Percentiles rank a stretch among this genome's conserved stretches.
phyloP scores from a whole-genome alignment of 2,329 filamentous ascomycete genomes.

The Xylaria sp. region DNA sequence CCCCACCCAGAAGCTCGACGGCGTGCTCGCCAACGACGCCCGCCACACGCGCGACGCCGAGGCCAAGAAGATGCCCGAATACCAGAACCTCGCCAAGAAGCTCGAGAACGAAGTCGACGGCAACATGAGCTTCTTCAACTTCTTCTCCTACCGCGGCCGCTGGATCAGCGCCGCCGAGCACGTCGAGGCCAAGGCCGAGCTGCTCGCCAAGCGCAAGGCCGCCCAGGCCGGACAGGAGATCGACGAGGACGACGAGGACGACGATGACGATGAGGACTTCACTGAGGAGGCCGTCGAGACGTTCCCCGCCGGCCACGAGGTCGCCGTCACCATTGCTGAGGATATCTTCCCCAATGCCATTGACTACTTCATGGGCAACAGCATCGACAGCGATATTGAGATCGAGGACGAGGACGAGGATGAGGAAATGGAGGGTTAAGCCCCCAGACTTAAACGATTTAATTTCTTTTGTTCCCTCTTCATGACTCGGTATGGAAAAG shows the following conservation, averaged over 20 bases:
- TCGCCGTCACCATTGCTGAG: constrained; percentile 46
- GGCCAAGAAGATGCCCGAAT: constrained; percentile 45
- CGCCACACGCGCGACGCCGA: constrained; percentile 46
- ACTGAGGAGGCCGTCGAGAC: constrained; percentile 50
- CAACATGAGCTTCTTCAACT: constrained; percentile 74
- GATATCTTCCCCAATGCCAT: constrained; percentile 48
- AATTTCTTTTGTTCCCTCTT: constrained; percentile 32
- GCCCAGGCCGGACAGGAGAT: constrained; percentile 43
- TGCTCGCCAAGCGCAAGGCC: constrained; percentile 46
- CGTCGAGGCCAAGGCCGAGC: constrained; percentile 59
- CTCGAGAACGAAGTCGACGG: constrained; percentile 43
- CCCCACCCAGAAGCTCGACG: constrained; percentile 51
- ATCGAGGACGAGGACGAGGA: constrained; percentile 46
- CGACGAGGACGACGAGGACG: constrained; percentile 52
- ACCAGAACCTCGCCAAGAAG: constrained; percentile 43
- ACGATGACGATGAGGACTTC: constrained; percentile 51
- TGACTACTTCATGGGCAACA: constrained; percentile 47
- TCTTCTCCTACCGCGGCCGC: constrained; percentile 73
- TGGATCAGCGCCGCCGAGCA: constrained; percentile 72
- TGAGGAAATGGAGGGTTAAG: constrained; percentile 46
- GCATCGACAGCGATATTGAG: constrained; percentile 46
- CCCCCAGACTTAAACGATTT: constrained; percentile 20
- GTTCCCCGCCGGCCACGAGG: constrained; percentile 47
- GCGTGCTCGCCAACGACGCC: constrained; percentile 46
- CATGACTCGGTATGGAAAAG: constrained; percentile 34